Evolutionary conservation across 208 protist genomes (phyloP).

Genomic region (Herpetomonas samuelpessoai): DNA sequence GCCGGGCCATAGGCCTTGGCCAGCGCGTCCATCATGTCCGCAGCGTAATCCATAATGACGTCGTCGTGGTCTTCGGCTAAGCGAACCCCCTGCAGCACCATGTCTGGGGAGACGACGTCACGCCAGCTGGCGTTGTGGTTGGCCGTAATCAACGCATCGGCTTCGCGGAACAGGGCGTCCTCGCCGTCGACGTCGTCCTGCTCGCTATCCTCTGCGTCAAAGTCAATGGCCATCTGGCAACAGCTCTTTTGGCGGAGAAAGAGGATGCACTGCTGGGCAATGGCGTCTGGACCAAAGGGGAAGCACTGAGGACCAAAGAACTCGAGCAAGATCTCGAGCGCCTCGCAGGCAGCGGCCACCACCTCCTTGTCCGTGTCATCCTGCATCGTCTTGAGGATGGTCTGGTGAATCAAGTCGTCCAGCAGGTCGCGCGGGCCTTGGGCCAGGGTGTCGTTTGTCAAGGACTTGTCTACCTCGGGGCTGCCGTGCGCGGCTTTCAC

Average conservation of each 20-base stretch:
- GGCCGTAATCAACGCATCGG: conserved; percentile 20
- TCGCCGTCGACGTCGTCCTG: conserved; percentile 40
- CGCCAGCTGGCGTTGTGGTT: conserved; percentile 17
- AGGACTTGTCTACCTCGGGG: conserved; percentile 9
- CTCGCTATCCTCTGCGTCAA: conserved; percentile 21
- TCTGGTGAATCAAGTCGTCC: conserved; percentile 43
- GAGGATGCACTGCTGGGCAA: conserved; percentile 41
- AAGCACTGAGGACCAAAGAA: conserved; percentile 72
- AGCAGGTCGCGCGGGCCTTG: conserved; percentile 41
- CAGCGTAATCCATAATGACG: conserved; percentile 57
- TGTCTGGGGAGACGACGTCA: conserved; percentile 24
- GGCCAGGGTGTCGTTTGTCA: conserved; percentile 45
- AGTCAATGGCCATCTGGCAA: conserved; percentile 46
- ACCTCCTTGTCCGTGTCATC: conserved; percentile 71
- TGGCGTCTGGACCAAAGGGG: conserved; percentile 32
- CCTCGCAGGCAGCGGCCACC: conserved; percentile 70
- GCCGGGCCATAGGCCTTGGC: conserved; percentile 69
- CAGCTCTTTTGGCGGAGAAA: conserved; percentile 50
- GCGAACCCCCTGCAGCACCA: conserved; percentile 16
- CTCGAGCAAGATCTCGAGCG: conserved; percentile 47
- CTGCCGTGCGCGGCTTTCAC: conserved; percentile 50
- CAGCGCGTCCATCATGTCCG: conserved; percentile 66
- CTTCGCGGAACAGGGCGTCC: conserved; percentile 19
- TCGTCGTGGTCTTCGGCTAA: conserved; percentile 74
- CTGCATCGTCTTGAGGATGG: conserved; percentile 42